Percentiles rank a stretch among this genome's conserved stretches.
phyloP scores from a whole-genome alignment of 2,329 filamentous ascomycete genomes.

The Teratosphaeria zuluensis region DNA sequence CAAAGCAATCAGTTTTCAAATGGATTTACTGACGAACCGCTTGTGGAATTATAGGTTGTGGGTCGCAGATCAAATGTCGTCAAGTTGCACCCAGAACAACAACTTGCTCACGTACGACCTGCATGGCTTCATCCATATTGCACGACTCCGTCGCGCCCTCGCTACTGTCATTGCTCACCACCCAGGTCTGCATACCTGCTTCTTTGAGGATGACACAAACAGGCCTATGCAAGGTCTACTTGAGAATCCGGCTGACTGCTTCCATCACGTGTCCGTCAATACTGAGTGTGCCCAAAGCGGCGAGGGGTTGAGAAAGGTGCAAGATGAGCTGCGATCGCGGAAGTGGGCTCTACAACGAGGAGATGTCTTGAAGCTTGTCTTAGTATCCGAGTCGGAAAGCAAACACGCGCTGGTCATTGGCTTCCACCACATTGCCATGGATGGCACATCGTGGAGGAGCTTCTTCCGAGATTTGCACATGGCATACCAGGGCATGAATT shows the following conservation, averaged over 20 bases:
- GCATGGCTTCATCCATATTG: neutral
- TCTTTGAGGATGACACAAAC: neutral
- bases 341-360: neutral
- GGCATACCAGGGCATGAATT: neutral
- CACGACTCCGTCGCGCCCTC: neutral
- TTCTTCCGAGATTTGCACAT: neutral
- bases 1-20: neutral
- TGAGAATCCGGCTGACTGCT: neutral
- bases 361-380: neutral
- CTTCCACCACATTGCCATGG: neutral
- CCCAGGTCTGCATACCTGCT: neutral
- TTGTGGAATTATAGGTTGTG: neutral
- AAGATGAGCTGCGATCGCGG: neutral
- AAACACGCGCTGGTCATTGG: neutral
- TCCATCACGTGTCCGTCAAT: neutral
- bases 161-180: neutral
- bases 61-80: neutral
- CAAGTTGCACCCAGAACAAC: neutral
- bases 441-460: neutral
- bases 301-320: neutral
- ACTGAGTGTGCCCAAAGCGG: neutral
- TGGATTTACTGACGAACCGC: neutral
- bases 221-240: neutral
- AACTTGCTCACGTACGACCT: neutral
- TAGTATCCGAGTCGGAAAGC: neutral